A percentile compares a stretch with the other conserved stretches of the same genome.
These are phyloP conservation scores for Trichoderma afroharzianum DNA, from an alignment of 2,329 filamentous ascomycete genomes.

Conservation along the genomic window DNA sequence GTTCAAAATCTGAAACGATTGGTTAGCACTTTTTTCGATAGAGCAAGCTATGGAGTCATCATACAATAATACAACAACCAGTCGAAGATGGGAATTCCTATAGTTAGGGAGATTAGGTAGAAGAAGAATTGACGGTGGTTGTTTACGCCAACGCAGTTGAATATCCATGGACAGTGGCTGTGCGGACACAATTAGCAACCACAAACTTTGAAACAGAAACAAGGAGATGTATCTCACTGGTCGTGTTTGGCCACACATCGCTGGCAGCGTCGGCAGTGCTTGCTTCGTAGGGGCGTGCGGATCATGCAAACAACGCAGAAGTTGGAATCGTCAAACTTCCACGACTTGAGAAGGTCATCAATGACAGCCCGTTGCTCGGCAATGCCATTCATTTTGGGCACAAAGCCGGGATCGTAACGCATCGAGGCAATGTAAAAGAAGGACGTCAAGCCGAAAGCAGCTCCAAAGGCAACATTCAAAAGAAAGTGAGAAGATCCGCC, in stretches of 20 bases:
- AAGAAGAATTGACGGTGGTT: slow-evolving; percentile 95
- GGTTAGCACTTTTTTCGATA: neutral
- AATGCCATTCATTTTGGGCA: slow-evolving; percentile 85
- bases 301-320: slow-evolving; percentile 97
- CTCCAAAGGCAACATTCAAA: slow-evolving; percentile 71
- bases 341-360: slow-evolving; percentile 75
- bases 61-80: slow-evolving; percentile 69
- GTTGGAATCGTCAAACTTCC: slow-evolving; percentile 90
- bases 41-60: slow-evolving; percentile 26
- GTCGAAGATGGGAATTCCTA: slow-evolving; percentile 71
- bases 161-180: slow-evolving; percentile 96
- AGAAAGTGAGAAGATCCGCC: slow-evolving; percentile 53
- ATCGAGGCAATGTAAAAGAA: slow-evolving; percentile 90
- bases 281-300: slow-evolving; percentile 84
- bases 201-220: too few relatives aligned
- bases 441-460: slow-evolving; percentile 60
- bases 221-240: slow-evolving; percentile 60
- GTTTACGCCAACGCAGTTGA: slow-evolving; percentile 93
- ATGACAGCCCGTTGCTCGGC: slow-evolving; percentile 88
- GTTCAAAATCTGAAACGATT: neutral
- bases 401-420: slow-evolving; percentile 84
- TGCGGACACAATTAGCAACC: slow-evolving; percentile 11
- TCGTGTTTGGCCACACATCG: slow-evolving; percentile 95
- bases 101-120: slow-evolving; percentile 74
- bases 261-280: slow-evolving; percentile 88